Evolutionary conservation across 75 land plant species (phyloP).

Genomic region (Ceratopteris richardii): DNA sequence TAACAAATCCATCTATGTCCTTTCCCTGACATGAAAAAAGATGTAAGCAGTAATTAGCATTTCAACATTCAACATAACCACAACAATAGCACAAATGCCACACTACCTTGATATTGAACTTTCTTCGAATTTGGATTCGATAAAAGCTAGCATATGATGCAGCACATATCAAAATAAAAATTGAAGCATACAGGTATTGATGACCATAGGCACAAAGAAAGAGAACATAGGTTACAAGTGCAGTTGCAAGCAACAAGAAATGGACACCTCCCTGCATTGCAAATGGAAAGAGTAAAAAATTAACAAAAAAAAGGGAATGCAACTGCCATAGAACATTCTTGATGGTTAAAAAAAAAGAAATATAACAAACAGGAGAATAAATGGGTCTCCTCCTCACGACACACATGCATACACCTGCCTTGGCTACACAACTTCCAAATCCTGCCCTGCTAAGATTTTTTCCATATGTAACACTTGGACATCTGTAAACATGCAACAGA

Average conservation of each 20-base stretch:
- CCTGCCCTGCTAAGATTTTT: conserved; percentile 79
- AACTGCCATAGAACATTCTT: no score
- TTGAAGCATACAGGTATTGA: conserved; percentile 39
- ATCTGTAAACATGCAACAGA: conserved; percentile 28
- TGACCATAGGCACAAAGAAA: conserved; percentile 46
- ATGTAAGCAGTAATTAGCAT: no score
- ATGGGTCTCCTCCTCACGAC: no score
- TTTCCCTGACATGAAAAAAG: conserved; percentile 38
- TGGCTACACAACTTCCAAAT: conserved; percentile 61
- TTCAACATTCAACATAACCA: no score
- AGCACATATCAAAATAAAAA: conserved; percentile 34
- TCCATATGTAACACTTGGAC: conserved; percentile 76
- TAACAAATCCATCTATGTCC: conserved; percentile 23
- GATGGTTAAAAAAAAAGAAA: no score
- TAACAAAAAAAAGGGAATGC: no score
- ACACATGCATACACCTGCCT: conserved; percentile 32
- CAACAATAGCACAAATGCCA: neutral
- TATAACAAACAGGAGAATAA: no score
- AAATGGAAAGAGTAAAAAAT: no score
- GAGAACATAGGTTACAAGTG: conserved; percentile 31
- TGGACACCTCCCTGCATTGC: conserved; percentile 52
- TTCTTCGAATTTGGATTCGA: conserved; percentile 53
- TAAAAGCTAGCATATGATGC: conserved; percentile 54
- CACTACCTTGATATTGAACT: conserved; percentile 65
- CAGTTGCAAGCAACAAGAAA: conserved; percentile 32